Conservation (phyloP, 2,329 filamentous ascomycete genomes). For the Ascochyta rabiei region DNA sequence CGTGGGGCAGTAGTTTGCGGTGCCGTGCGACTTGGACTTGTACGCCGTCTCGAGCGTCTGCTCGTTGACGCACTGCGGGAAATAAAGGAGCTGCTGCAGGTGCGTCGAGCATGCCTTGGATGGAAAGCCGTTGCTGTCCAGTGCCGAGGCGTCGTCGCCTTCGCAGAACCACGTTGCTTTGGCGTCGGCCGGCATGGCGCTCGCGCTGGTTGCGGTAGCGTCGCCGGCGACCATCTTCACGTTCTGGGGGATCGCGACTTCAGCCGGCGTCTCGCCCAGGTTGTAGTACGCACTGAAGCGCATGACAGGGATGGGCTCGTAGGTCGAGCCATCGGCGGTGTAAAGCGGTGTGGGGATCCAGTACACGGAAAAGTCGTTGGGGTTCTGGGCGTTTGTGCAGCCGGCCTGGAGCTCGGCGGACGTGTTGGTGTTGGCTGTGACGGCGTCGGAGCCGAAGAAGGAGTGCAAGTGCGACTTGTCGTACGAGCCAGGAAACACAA, state of each 20-base stretch:
- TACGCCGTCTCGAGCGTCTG: constrained; percentile 45
- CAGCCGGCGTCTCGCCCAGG: constrained; percentile 49
- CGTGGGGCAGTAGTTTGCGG: constrained; percentile 43
- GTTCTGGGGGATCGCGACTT: constrained; percentile 55
- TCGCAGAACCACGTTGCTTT: constrained; percentile 40
- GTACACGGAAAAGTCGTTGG: constrained; percentile 56
- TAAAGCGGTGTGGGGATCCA: constrained; percentile 55
- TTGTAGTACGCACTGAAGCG: constrained; percentile 58
- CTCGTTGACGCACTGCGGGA: constrained; percentile 54
- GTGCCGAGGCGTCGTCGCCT: constrained; percentile 13
- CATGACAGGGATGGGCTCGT: constrained; percentile 39
- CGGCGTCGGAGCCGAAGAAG: constrained; percentile 54
- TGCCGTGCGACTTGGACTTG: constrained; percentile 31
- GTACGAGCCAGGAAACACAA: constrained; percentile 51
- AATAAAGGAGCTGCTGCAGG: constrained; percentile 54
- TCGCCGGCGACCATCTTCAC: constrained; percentile 52
- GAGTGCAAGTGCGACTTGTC: constrained; percentile 52
- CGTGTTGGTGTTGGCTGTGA: constrained; percentile 48
- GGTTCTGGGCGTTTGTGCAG: constrained; percentile 55
- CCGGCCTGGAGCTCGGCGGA: constrained; percentile 50
- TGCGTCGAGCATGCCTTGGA: constrained; percentile 51
- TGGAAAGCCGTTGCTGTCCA: constrained; percentile 40
- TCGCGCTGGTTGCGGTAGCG: constrained; percentile 40
- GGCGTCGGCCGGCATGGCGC: constrained; percentile 30
- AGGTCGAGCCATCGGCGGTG: constrained; percentile 43